These are phyloP conservation scores for Colletotrichum sp. DNA, from an alignment of 2,329 filamentous ascomycete genomes.

Conservation along the genomic window DNA sequence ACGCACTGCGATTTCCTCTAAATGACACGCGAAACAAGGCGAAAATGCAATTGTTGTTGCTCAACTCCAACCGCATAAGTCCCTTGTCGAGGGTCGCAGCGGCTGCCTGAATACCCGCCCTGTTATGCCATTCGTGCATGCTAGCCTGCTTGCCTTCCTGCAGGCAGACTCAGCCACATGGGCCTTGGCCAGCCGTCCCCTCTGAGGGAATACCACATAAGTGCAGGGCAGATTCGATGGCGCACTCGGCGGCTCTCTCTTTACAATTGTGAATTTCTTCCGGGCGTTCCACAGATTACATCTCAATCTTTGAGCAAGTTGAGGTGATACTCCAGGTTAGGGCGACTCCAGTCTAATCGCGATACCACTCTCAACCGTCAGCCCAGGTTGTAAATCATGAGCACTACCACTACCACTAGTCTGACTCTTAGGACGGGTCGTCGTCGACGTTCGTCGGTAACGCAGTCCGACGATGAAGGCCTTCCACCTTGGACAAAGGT, in stretches of 20 bases:
- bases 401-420: no score
- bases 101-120: not conserved
- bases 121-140: not conserved
- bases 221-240: not conserved
- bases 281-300: no score
- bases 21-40: no score
- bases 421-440: no score
- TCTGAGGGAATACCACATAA: not conserved
- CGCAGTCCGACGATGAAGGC: no score
- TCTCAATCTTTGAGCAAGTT: no score
- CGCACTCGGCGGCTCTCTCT: not conserved
- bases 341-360: no score
- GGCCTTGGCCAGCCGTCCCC: not conserved
- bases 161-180: not conserved
- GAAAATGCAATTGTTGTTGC: not conserved
- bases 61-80: not conserved
- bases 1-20: not conserved
- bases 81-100: not conserved
- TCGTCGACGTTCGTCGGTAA: no score
- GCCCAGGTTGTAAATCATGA: not conserved
- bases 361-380: not conserved
- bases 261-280: rapidly evolving
- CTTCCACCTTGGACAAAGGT: no score
- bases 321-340: no score
- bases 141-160: constrained; percentile 2